A percentile compares a stretch with the other conserved stretches of the same genome.
These are phyloP conservation scores for Collybia sp. DNA, from an alignment of 768 basidiomycete species.

Conservation along the genomic window DNA sequence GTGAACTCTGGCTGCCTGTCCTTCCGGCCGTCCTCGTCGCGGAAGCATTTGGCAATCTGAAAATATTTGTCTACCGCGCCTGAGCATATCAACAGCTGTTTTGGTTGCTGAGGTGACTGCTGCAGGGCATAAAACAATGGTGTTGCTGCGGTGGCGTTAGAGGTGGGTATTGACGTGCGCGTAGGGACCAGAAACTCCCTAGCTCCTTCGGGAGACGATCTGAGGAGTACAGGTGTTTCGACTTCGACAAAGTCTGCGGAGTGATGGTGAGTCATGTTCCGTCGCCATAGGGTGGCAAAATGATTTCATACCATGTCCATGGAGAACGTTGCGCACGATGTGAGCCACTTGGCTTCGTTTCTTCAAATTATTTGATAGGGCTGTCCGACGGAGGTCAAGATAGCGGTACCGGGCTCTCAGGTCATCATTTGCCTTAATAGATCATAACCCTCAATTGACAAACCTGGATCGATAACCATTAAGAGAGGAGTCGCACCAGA, in stretches of 20 bases:
- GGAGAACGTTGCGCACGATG: constrained; percentile 65
- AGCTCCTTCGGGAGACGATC: constrained; percentile 92
- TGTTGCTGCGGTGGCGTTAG: constrained; percentile 11
- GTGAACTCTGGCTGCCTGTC: constrained; percentile 98
- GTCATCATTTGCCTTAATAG: constrained; percentile 74
- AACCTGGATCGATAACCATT: constrained; percentile 5
- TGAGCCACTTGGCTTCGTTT: constrained; percentile 82
- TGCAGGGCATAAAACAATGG: constrained; percentile 82
- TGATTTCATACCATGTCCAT: constrained; percentile 54
- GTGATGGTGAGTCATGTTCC: too few relatives aligned
- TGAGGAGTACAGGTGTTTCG: constrained; percentile 87
- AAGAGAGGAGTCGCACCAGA: constrained; percentile 48
- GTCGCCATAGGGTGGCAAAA: background rate
- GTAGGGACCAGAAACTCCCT: constrained; percentile 90
- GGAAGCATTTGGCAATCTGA: constrained; percentile 91
- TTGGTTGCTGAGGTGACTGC: constrained; percentile 95
- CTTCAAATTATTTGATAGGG: constrained; percentile 73
- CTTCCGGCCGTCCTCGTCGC: constrained; percentile 92
- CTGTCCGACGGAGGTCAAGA: constrained; percentile 80
- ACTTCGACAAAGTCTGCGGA: constrained; percentile 82
- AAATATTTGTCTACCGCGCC: constrained; percentile 88
- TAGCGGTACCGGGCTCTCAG: constrained; percentile 81
- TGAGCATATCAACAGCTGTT: constrained; percentile 88
- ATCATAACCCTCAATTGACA: constrained; percentile 3
- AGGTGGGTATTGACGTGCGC: constrained; percentile 37